Percentiles rank a stretch among this genome's conserved stretches.
Conservation (phyloP, 202 grass and related monocot species). For the Digitaria exilis region DNA sequence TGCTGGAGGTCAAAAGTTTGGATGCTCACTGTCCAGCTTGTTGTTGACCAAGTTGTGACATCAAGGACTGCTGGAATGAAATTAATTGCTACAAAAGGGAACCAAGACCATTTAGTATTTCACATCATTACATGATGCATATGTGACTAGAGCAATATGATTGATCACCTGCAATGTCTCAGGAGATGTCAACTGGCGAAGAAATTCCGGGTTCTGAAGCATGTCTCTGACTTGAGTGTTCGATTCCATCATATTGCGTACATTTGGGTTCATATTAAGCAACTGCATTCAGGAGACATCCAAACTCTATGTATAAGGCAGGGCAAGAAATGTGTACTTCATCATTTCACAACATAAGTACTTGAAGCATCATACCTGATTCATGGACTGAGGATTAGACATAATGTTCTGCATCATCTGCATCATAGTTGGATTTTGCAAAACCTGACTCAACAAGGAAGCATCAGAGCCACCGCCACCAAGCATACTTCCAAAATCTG, state of each 20-base stretch:
- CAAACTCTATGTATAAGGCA: slow-evolving; percentile 3
- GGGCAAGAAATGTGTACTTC: slow-evolving; percentile 16
- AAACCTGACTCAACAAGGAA: slow-evolving; percentile 55
- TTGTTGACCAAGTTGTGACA: slow-evolving; percentile 55
- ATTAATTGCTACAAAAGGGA: slow-evolving; percentile 60
- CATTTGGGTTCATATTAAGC: slow-evolving; percentile 71
- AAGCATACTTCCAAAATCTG: slow-evolving; percentile 59
- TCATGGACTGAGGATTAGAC: slow-evolving; percentile 82
- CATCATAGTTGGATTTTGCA: slow-evolving; percentile 88
- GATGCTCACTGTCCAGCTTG: slow-evolving; percentile 73
- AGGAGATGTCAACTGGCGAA: slow-evolving; percentile 79
- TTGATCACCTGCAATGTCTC: slow-evolving; percentile 79
- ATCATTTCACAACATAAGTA: slow-evolving; percentile 17
- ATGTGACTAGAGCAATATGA: slow-evolving; percentile 29
- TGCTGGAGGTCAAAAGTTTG: background rate
- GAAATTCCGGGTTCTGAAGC: slow-evolving; percentile 85
- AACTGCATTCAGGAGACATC: slow-evolving; percentile 45
- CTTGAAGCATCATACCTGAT: slow-evolving; percentile 62
- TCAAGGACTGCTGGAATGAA: slow-evolving; percentile 68
- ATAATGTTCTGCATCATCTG: slow-evolving; percentile 88
- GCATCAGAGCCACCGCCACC: slow-evolving; percentile 69
- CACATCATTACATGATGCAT: slow-evolving; percentile 11
- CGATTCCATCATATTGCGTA: slow-evolving; percentile 68
- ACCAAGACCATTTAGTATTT: slow-evolving; percentile 5
- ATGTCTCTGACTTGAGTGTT: slow-evolving; percentile 82